Base-by-base conservation (phyloP, 78 protist species). In the Dictyostelium capitatum region DNA sequence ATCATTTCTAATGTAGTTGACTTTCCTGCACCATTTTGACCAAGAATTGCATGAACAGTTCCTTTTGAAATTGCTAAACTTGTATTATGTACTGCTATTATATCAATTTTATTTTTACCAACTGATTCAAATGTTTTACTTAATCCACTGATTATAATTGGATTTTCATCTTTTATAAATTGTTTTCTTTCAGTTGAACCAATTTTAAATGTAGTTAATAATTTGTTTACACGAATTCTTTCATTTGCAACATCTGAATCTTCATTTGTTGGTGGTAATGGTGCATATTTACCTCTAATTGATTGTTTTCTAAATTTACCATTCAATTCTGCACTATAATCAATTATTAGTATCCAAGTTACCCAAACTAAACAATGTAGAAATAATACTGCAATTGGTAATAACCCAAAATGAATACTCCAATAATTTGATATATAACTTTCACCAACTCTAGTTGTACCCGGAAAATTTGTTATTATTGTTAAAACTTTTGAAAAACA, bases 11-110 rank as follows among this genome's bases (percentile, higher is more conserved):
- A 51, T 6, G 95, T 90, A 4, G 99, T 98, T n/a, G 97, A 78
- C 64, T 80, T 80, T 23, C 99, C 99, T 0, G 98, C 98, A 23
- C 99, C 99, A 74, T 97, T 98, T 37, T 96, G 96, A 5, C 92
- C 92, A 11, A 87, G 47, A n/a, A 87, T 17, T 20, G 78, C 89
- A 80, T 64, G 64, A 23, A 30, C 25, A 25, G 62, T 47, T 47
- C 89, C 89, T 6, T 17, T 30, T 9, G 41, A 51, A 12, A 80
- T 47, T 17, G 56, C 32, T 4, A 80, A 28, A 9, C 59, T n/a
- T 14, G 77, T 64, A 80, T 80, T 80, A 17, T 64, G 17, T 12
- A 80, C 70, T 23, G 77, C 89, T 43, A 64, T 56, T 65, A n/a
- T n/a, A n/a, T 64, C 64, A 5, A 9, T 28, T 0, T 25, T 32